Conservation (phyloP, 2,329 filamentous ascomycete genomes). For the Ceratocystis alfenasii region DNA sequence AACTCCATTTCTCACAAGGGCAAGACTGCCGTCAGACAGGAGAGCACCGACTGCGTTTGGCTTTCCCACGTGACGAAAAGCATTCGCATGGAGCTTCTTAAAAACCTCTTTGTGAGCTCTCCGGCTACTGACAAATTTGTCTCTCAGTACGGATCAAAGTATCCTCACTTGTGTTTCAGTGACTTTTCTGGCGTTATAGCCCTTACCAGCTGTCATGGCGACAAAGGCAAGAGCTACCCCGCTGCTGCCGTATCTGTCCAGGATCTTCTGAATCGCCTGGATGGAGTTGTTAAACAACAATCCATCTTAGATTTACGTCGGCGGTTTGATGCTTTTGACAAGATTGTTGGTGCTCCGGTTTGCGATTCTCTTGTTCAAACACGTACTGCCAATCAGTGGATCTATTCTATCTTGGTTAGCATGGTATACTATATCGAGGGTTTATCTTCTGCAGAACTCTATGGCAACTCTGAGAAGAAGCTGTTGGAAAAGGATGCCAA, state of each 20-base stretch:
- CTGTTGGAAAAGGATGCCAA: neutral
- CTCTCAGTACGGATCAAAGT: neutral
- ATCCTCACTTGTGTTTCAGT: neutral
- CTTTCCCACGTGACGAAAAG: neutral
- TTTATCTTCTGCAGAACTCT: neutral
- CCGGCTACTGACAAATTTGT: neutral
- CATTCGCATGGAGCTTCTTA: neutral
- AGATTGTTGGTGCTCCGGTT: constrained; percentile 2
- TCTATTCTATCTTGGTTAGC: neutral
- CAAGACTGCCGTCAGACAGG: neutral
- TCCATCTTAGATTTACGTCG: neutral
- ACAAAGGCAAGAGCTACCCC: neutral
- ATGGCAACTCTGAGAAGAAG: neutral
- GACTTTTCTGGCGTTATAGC: neutral
- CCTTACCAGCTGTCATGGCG: neutral
- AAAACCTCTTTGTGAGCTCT: neutral
- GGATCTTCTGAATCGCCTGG: constrained; percentile 1
- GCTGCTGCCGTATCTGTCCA: neutral
- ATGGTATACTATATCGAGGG: neutral
- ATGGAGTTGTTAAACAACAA: neutral
- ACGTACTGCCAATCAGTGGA: constrained; percentile 6
- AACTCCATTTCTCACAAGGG: neutral
- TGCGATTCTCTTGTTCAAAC: constrained; percentile 5
- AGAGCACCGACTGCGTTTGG: neutral
- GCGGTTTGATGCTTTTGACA: constrained; percentile 1